phyloP scores from a whole-genome alignment of 2,329 filamentous ascomycete species.

The Lecanosticta acicola region DNA sequence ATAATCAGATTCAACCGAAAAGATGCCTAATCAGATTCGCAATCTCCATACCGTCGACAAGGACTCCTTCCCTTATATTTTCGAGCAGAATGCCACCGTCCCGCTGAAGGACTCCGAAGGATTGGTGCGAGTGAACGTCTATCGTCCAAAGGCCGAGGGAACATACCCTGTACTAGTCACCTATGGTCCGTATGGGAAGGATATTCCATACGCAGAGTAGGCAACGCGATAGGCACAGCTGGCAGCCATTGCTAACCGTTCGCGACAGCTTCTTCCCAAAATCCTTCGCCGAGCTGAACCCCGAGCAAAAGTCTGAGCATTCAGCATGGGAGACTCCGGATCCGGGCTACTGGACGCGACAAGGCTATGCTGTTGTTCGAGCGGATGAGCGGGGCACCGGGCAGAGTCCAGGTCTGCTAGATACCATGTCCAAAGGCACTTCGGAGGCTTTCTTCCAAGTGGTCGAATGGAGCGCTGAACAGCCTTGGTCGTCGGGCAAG shows the following conservation, averaged over 20 bases:
- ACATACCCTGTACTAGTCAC: slow-evolving; percentile 60
- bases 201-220: slow-evolving; percentile 57
- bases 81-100: slow-evolving; percentile 31
- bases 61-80: slow-evolving; percentile 30
- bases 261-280: slow-evolving; percentile 43
- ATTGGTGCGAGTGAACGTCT: slow-evolving; percentile 32
- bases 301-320: slow-evolving; percentile 37
- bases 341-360: slow-evolving; percentile 33
- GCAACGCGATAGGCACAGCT: slow-evolving; percentile 7
- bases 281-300: slow-evolving; percentile 42
- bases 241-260: neutral
- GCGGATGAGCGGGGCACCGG: slow-evolving; percentile 31
- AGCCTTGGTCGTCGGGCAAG: slow-evolving; percentile 43
- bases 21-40: slow-evolving; percentile 31
- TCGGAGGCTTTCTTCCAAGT: slow-evolving; percentile 44
- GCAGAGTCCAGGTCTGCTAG: slow-evolving; percentile 38
- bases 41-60: slow-evolving; percentile 30
- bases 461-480: slow-evolving; percentile 39
- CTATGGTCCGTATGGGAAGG: slow-evolving; percentile 69
- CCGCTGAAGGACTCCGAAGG: slow-evolving; percentile 27
- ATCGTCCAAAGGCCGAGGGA: slow-evolving; percentile 29
- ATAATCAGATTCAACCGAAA: neutral
- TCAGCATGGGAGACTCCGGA: slow-evolving; percentile 44
- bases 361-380: slow-evolving; percentile 34
- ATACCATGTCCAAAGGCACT: slow-evolving; percentile 42